These are phyloP conservation scores for Letharia columbiana DNA, from an alignment of 495 filamentous ascomycete genomes.

Conservation along the genomic window DNA sequence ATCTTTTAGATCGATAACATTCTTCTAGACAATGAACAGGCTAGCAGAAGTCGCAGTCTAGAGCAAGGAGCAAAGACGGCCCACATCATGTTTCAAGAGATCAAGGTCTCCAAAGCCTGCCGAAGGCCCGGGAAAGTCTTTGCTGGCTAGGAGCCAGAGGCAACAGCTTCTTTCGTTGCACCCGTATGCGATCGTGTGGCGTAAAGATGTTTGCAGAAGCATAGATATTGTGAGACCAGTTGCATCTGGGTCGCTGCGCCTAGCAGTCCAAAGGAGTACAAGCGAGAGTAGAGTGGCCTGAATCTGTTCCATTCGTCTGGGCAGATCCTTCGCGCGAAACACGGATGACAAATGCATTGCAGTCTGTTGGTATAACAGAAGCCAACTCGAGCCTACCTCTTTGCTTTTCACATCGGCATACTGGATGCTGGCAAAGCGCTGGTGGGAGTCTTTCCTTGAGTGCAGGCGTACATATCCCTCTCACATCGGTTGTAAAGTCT, in stretches of 20 bases:
- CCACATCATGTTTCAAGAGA: not conserved
- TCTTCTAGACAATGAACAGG: not conserved
- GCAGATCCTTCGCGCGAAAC: conserved; percentile 8
- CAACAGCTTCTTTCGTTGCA: not conserved
- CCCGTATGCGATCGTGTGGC: not conserved
- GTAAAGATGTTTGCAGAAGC: not conserved
- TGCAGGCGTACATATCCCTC: not conserved
- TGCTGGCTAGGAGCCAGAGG: not conserved
- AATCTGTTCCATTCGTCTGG: not conserved
- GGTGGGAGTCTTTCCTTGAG: not conserved
- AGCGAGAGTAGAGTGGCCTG: not conserved
- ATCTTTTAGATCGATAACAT: not conserved
- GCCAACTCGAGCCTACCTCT: not conserved
- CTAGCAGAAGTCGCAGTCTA: not conserved
- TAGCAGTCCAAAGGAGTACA: not conserved
- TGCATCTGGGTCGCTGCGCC: not conserved
- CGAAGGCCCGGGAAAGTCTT: not conserved
- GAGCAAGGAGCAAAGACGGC: not conserved
- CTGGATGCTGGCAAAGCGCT: not conserved
- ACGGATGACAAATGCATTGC: not conserved
- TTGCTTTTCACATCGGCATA: not conserved
- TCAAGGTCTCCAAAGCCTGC: not conserved
- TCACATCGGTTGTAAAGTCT: no score
- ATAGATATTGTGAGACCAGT: not conserved
- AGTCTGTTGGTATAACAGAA: not conserved